Conservation (phyloP, 2,329 filamentous ascomycete species). For the Sporothrix brunneoviolacea region DNA sequence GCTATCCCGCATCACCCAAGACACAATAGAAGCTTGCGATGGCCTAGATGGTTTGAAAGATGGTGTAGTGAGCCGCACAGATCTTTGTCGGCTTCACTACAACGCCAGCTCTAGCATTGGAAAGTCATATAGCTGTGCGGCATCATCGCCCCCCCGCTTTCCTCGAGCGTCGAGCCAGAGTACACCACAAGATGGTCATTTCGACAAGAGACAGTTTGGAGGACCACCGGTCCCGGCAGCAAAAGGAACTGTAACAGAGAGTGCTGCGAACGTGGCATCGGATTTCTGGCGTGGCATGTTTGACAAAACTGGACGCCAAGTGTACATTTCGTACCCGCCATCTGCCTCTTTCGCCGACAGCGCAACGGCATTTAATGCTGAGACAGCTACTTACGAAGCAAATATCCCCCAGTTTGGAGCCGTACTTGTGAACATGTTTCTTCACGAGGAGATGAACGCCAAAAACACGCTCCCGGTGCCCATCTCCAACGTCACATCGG, state of each 20-base stretch:
- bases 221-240: conserved; percentile 8
- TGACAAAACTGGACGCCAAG: conserved; percentile 28
- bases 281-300: conserved; percentile 30
- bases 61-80: conserved; percentile 20
- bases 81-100: conserved; percentile 37
- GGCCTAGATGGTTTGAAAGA: conserved; percentile 17
- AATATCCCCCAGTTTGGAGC: conserved; percentile 22
- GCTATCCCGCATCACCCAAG: conserved; percentile 18
- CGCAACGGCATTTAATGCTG: conserved; percentile 26
- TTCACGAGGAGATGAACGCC: conserved; percentile 26
- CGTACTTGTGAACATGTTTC: conserved; percentile 25
- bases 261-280: conserved; percentile 23
- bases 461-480: conserved; percentile 23
- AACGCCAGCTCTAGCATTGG: conserved; percentile 42
- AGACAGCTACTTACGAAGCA: conserved; percentile 22
- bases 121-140: conserved; percentile 26
- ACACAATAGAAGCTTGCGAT: conserved; percentile 18
- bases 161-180: too few relatives aligned
- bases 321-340: conserved; percentile 30
- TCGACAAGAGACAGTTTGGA: too few relatives aligned
- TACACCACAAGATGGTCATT: too few relatives aligned
- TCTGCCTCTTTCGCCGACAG: conserved; percentile 29
- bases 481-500: conserved; percentile 39
- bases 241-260: conserved; percentile 14
- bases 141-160: background rate